These are phyloP conservation scores for Diutina mesorugosa DNA, from an alignment of 1,139 yeast genomes.

Conservation along the genomic window DNA sequence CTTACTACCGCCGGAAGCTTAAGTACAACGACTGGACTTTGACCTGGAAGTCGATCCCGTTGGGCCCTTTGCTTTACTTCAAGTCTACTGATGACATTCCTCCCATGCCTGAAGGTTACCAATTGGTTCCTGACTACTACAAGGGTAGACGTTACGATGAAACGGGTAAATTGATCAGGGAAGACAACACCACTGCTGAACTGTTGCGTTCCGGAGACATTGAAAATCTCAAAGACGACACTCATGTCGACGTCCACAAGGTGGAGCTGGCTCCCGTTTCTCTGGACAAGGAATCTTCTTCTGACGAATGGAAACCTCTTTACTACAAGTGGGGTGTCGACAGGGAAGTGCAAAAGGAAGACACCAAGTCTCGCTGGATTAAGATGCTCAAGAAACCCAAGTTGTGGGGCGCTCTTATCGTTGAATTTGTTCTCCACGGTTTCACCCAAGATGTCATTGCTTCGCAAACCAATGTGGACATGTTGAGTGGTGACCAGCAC, in stretches of 20 bases:
- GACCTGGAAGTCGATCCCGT: conserved; percentile 39
- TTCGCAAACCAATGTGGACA: conserved; percentile 24
- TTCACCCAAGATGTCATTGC: conserved; percentile 51
- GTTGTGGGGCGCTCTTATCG: conserved; percentile 39
- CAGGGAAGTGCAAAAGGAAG: conserved; percentile 7
- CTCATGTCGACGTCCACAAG: not conserved
- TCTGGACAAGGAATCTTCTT: not conserved
- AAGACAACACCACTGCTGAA: conserved; percentile 6
- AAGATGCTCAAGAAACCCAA: conserved; percentile 30
- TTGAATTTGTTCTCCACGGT: conserved; percentile 45
- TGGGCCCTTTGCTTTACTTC: conserved; percentile 49
- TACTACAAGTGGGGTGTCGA: not conserved
- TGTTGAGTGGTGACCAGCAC: conserved; percentile 29
- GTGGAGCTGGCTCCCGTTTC: not conserved
- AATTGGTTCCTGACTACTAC: conserved; percentile 50
- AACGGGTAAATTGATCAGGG: conserved; percentile 4
- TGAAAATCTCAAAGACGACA: conserved; percentile 4
- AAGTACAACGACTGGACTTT: conserved; percentile 58
- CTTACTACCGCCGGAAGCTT: conserved; percentile 51
- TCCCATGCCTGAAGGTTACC: conserved; percentile 50
- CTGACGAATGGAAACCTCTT: not conserved
- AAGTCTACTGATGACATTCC: conserved; percentile 46
- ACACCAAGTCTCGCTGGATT: conserved; percentile 33
- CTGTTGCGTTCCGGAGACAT: conserved; percentile 5
- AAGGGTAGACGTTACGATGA: conserved; percentile 40